Base-by-base conservation (phyloP, 2,329 filamentous ascomycete genomes). In the Alternaria postmessia region DNA sequence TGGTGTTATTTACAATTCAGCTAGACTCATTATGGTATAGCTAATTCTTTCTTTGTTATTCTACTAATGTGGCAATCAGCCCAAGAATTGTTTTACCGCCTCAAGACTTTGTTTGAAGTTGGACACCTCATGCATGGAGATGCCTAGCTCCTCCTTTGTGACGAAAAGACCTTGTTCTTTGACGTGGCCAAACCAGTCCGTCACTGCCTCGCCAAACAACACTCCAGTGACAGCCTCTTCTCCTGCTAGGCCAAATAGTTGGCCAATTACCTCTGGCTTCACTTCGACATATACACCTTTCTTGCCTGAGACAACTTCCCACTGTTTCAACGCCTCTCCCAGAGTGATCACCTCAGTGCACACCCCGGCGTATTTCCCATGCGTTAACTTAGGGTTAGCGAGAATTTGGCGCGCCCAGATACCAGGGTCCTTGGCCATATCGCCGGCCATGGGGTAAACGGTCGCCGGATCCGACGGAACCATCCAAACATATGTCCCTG, bases 341-440 rank as follows among this genome's bases (percentile, higher is more conserved):
- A 57, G 48, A 20, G 41, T 26, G 12, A 57, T 16, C 3, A 57
- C 48, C 32, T 53, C 55, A 4, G 48, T 57, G 24, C 55, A 57
- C 9, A 53, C 48, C 38, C 39, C 55, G 11, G 41, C 34, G 26
- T 53, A 57, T 16, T 57, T 53, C 8, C 55, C 49, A 41, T 57
- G 55, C 24, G 48, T 32, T 18, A 53, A 41, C 11, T 47, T 53
- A 11, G 55, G 48, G 39, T 53, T 46, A 26, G 48, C 55, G 18
- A 53, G 32, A 39, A 53, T 47, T n/a, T 57, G 55, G n/a, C 55
- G 32, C n/a, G 41, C 48, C 48, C 55, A 57, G 18, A 57, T 22
- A 53, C 55, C 55, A 39, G 55, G 48, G 20, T 53, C 48, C 20
- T 57, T 57, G 6, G 30, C 44, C 55, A 57, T 57, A n/a, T 57